These are phyloP conservation scores for Wickerhamiella domercqiae DNA, from an alignment of 805 yeast genomes.

Conservation along the genomic window DNA sequence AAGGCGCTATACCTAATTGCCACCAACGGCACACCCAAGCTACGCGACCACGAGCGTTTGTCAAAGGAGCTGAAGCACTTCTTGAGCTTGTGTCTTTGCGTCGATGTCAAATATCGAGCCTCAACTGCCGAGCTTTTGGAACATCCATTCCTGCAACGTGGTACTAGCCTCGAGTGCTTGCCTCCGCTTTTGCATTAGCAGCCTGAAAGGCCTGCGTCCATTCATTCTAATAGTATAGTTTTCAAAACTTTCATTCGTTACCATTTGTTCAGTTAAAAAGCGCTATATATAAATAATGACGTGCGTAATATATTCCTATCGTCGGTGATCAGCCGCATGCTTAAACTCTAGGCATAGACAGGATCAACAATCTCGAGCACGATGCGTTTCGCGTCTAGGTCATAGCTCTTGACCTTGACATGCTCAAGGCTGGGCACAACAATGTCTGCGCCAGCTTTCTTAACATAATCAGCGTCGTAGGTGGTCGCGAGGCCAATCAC, in stretches of 20 bases:
- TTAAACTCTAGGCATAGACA: constrained; percentile 5
- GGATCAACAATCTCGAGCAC: constrained; percentile 16
- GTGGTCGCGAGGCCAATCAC: constrained; percentile 76
- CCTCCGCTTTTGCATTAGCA: constrained; percentile 24
- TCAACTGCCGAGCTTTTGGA: constrained; percentile 66
- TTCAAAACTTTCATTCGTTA: background rate
- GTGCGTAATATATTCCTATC: background rate
- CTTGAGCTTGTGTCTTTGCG: constrained; percentile 80
- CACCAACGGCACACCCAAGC: constrained; percentile 66
- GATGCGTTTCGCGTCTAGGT: constrained; percentile 23
- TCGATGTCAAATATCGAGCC: constrained; percentile 85
- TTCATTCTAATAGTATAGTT: background rate
- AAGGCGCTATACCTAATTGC: constrained; percentile 64
- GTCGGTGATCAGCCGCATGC: background rate
- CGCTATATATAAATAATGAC: background rate
- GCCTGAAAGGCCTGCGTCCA: background rate
- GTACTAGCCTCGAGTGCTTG: constrained; percentile 19
- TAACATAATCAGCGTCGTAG: constrained; percentile 51
- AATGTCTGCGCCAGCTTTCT: constrained; percentile 65
- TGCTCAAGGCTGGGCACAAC: constrained; percentile 59
- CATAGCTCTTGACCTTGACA: constrained; percentile 43
- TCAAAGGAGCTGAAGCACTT: constrained; percentile 70
- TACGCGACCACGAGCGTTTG: constrained; percentile 52
- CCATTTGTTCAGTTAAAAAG: background rate
- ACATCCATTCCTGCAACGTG: constrained; percentile 37